These are phyloP conservation scores for Cicer bijugum DNA, from an alignment of 306 rosid species.

Conservation along the genomic window DNA sequence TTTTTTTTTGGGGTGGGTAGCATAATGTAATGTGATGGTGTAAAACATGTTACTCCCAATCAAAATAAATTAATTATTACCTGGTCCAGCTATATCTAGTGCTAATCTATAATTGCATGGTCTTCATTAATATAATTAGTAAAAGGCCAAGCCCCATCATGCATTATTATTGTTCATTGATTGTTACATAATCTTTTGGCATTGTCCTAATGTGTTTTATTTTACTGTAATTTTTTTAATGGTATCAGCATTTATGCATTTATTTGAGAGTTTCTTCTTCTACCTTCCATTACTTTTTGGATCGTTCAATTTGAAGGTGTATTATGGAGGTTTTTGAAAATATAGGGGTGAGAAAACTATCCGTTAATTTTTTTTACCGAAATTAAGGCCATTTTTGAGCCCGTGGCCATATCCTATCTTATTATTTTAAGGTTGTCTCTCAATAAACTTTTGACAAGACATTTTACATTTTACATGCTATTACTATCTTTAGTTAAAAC, in stretches of 20 bases:
- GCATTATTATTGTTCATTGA: constrained; percentile 30
- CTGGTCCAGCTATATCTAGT: background rate
- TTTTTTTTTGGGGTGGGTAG: background rate
- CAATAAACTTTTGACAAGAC: background rate
- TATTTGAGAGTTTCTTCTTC: too few relatives aligned
- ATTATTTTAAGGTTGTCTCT: background rate
- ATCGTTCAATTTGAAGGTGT: too few relatives aligned
- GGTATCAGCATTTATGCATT: constrained; percentile 23
- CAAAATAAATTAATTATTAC: constrained; percentile 14
- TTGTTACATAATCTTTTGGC: constrained; percentile 12
- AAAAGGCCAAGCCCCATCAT: constrained; percentile 14
- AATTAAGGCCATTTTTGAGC: background rate
- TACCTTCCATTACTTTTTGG: too few relatives aligned
- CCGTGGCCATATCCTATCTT: background rate
- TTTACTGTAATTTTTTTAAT: constrained; percentile 11
- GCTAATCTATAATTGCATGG: constrained; percentile 14
- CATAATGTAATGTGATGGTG: background rate
- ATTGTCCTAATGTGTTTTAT: constrained; percentile 21
- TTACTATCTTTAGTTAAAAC: background rate
- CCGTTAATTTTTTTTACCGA: background rate
- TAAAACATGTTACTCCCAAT: constrained; percentile 23
- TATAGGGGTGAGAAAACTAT: too few relatives aligned
- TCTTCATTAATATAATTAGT: constrained; percentile 19
- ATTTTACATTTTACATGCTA: background rate
- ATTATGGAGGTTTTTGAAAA: too few relatives aligned